Evolutionary conservation across 257 asterid species (phyloP).

Genomic region (Penstemon davidsonii): DNA sequence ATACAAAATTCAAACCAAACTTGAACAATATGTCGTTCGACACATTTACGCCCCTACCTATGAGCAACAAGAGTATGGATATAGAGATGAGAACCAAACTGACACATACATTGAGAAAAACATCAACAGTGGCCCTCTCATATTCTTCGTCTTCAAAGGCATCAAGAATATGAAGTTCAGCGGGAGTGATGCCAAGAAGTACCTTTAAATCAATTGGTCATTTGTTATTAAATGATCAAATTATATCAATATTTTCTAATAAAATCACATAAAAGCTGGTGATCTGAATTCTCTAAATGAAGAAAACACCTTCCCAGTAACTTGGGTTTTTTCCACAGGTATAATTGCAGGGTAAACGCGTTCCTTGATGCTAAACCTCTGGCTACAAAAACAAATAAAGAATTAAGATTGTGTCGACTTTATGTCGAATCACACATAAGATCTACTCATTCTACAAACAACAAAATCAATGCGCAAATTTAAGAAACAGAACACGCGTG

Average conservation of each 20-base stretch:
- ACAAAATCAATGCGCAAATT: neutral
- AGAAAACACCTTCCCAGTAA: constrained; percentile 57
- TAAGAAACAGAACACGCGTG: neutral
- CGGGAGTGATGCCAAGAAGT: constrained; percentile 64
- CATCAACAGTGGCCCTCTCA: constrained; percentile 64
- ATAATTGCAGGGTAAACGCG: constrained; percentile 86
- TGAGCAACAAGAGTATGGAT: too few relatives aligned
- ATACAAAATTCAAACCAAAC: too few relatives aligned
- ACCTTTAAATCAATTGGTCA: constrained; percentile 47
- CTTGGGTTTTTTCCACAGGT: constrained; percentile 59
- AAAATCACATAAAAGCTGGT: constrained; percentile 4
- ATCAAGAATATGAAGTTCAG: constrained; percentile 75
- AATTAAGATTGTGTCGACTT: neutral
- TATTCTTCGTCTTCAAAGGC: constrained; percentile 79
- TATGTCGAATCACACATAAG: too few relatives aligned
- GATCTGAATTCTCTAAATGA: constrained; percentile 13
- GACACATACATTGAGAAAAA: constrained; percentile 51
- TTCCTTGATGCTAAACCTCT: constrained; percentile 76
- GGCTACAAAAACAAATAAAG: constrained; percentile 45
- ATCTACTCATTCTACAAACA: neutral
- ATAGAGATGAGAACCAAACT: constrained; percentile 5
- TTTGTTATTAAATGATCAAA: neutral
- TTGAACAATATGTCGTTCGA: too few relatives aligned
- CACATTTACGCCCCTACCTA: too few relatives aligned
- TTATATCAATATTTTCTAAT: neutral